Base-by-base conservation (phyloP, 345 rosid genomes). In the Populus davidiana region DNA sequence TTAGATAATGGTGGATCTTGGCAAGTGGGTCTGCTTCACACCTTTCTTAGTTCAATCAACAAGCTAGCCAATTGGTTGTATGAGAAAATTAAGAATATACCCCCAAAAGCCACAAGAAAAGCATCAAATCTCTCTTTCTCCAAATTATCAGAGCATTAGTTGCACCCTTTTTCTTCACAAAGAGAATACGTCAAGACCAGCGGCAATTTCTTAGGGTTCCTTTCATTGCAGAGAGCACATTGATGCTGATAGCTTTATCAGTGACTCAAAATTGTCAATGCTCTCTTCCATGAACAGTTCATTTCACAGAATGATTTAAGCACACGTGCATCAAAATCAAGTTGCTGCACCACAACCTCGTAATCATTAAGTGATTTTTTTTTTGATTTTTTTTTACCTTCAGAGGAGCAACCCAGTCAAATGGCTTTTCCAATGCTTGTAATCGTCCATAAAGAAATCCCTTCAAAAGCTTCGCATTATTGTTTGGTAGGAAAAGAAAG, bases 61-160 rank as follows among this genome's bases (percentile, higher is more conserved):
- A 18, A 20, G 10, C 17, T 44, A 47, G 50, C 59, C 23, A 0
- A 20, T 35, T 72, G 52, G 50, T 33, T 21, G 69, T 2, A 67
- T 36, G 13, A 50, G 25, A 71, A 36, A 33, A 36, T 2, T 31
- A 12, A 61, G 82, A 70, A 73, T 67, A 80, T 76, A 76, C 77
- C 75, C 6, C 29, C 23, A 25, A 52, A 78, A 54, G 65, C 20
- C 71, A 71, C 71, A 71, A 47, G 43, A 78, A 78, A 78, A 72
- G 81, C 9, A 72, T 78, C 20, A 25, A 64, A 5, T 36, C 25
- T 41, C 70, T 54, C 38, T 29, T 0, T 14, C 66, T n/a, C 54
- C 38, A 1, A 56, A 31, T 67, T 17, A 20, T 18, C 8, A 49
- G n/a, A 49, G 49, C 29, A 69, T 18, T 43, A 44, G 36, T 31